Evolutionary conservation across 1,284 basidiomycete species (phyloP).

Genomic region (Heterobasidion occidentale): DNA sequence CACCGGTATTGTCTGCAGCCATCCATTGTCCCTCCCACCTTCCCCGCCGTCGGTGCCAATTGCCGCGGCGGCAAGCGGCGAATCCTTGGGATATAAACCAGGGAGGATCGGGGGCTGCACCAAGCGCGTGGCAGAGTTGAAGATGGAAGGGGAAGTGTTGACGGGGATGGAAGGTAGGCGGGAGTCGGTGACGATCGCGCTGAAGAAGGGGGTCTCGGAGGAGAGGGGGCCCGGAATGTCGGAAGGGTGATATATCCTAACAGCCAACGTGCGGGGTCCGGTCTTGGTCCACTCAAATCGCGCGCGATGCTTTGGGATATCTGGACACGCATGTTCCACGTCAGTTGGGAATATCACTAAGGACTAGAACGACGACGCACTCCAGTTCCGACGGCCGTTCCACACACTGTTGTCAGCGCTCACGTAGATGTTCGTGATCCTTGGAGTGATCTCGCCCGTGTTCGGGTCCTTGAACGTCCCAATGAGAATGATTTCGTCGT

Average conservation of each 20-base stretch:
- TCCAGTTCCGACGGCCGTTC: conserved; percentile 12
- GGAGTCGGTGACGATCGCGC: conserved; percentile 8
- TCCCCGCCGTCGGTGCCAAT: conserved; percentile 1
- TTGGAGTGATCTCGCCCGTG: neutral
- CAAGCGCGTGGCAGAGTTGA: neutral
- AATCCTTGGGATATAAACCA: neutral
- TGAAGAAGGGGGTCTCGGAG: conserved; percentile 8
- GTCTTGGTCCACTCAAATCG: conserved; percentile 4
- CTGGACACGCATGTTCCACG: neutral
- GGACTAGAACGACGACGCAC: neutral
- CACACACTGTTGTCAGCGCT: conserved; percentile 3
- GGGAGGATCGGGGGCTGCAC: conserved; percentile 10
- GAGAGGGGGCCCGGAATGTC: conserved; percentile 2
- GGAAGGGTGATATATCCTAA: conserved; percentile 1
- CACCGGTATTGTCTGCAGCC: conserved; percentile 2
- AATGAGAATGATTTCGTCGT: conserved; percentile 10
- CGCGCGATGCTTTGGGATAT: conserved; percentile 9
- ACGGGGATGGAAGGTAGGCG: conserved; percentile 5
- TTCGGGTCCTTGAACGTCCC: conserved; percentile 3
- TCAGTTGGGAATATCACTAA: neutral
- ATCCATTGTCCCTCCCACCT: neutral
- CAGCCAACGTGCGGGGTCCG: neutral
- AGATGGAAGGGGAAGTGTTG: neutral
- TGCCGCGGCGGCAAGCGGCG: neutral
- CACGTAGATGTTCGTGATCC: conserved; percentile 12